Base-by-base conservation (phyloP, 2,329 filamentous ascomycete genomes). In the Botrytis tulipae region DNA sequence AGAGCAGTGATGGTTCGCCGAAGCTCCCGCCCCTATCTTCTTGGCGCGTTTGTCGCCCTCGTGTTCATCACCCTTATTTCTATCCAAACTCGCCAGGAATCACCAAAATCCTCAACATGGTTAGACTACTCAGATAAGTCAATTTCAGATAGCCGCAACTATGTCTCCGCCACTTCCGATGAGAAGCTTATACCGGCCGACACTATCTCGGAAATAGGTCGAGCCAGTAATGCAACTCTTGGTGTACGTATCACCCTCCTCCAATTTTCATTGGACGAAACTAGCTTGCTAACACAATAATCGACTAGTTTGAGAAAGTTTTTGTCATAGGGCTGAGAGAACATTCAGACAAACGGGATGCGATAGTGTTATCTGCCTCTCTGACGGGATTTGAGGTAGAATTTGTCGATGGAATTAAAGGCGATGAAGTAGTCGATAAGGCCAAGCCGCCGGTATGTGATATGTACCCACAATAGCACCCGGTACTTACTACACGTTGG, bases 261-360 rank as follows among this genome's bases (percentile, higher is more conserved):
- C 20, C 22, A 12, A 7, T n/a, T 7, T 32, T 32, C 9, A 12
- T 57, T 25, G 9, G 25, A 4, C 29, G 18, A n/a, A 20, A 35
- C 22, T 54, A 10, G 37, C 65, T 68, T 29, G 46, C 25, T 68
- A 29, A 68, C 9, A 32, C 48, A 18, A 18, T 16, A 16, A 9
- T 7, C 9, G 16, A 32, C 9, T 35, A 77, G 76, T 86, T 86
- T 74, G 79, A 85, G 70, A 83, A 84, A 70, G 80, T 86, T 48
- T 84, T 85, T 68, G 83, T 85, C 48, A 81, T 87, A 63, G 83
- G 84, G 12, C 79, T 87, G 20, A 83, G 84, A 6, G 82, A 83
- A 54, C 82, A 86, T 57, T 83, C 82, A 4, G 85, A 87, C 77
- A 86, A 85, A 76, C 83, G 84, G 42, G 86, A 87, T 81, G 83